A percentile compares a stretch with the other conserved stretches of the same genome.
Evolutionary conservation across 345 rosid species (phyloP).

Genomic region (Dovyalis caffra): DNA sequence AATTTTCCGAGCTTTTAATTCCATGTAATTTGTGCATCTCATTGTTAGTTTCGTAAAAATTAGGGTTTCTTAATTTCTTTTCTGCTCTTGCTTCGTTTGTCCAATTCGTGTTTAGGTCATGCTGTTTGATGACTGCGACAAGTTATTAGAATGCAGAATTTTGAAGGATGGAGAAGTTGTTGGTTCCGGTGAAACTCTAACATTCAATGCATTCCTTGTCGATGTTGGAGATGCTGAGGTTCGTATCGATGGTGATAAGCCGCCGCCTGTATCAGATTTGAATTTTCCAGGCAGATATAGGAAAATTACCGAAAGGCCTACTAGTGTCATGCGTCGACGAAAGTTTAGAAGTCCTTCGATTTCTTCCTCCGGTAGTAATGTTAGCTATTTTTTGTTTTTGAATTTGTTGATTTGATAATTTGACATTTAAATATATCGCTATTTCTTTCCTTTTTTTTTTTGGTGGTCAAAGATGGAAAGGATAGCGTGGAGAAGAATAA

Average conservation of each 20-base stretch:
- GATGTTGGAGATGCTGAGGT: slow-evolving; percentile 65
- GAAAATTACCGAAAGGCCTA: slow-evolving; percentile 16
- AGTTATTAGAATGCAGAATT: slow-evolving; percentile 69
- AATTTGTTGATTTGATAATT: slow-evolving; percentile 5
- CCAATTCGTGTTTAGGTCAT: slow-evolving; percentile 38
- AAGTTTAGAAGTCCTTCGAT: slow-evolving; percentile 42
- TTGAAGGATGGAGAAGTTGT: slow-evolving; percentile 59
- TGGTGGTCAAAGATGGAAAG: slow-evolving; percentile 24
- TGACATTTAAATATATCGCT: not conserved
- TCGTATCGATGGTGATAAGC: not conserved
- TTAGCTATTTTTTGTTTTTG: not conserved
- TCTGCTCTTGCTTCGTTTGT: not conserved
- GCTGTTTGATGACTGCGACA: slow-evolving; percentile 69
- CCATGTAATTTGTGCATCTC: too few relatives aligned
- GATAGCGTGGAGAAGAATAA: slow-evolving; percentile 29
- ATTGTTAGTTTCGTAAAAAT: too few relatives aligned
- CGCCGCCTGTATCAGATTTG: slow-evolving; percentile 16
- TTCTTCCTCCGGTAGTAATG: slow-evolving; percentile 39
- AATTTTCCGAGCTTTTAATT: too few relatives aligned
- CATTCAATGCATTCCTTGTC: slow-evolving; percentile 60
- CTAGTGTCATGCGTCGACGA: slow-evolving; percentile 21
- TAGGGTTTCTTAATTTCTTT: not conserved
- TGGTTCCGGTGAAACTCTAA: slow-evolving; percentile 48
- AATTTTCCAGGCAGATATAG: slow-evolving; percentile 23
- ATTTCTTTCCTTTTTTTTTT: too few relatives aligned